These are phyloP conservation scores for Blastobotrys arbuscula DNA, from an alignment of 1,139 yeast species.

Conservation along the genomic window DNA sequence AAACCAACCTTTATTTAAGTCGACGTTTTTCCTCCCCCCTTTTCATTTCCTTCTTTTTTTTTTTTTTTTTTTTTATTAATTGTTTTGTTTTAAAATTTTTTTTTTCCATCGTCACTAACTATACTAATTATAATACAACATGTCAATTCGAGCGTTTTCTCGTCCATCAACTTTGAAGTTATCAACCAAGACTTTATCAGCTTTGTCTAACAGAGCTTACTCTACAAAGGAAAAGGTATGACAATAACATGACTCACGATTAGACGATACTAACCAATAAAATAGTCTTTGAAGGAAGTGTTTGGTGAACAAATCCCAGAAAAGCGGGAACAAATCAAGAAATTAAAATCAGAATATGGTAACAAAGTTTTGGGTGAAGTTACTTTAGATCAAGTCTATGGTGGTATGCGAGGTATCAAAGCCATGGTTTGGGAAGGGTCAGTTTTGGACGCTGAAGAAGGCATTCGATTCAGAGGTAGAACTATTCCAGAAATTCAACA, in stretches of 20 bases:
- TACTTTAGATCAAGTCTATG: conserved; percentile 92
- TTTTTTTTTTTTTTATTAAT: not conserved
- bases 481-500: conserved; percentile 94
- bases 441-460: conserved; percentile 95
- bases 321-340: conserved; percentile 86
- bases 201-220: conserved; percentile 28
- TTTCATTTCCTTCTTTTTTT: not conserved
- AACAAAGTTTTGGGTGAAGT: conserved; percentile 90
- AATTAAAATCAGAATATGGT: conserved; percentile 84
- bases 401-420: conserved; percentile 99
- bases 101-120: not conserved
- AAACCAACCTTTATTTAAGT: conserved; percentile 1
- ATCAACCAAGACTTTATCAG: conserved; percentile 22
- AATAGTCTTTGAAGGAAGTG: conserved; percentile 77
- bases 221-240: conserved; percentile 32
- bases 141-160: conserved; percentile 12
- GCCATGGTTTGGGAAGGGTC: conserved; percentile 99
- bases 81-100: not conserved
- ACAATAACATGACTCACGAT: not conserved
- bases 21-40: not conserved
- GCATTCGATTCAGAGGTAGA: conserved; percentile 96
- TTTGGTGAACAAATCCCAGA: conserved; percentile 90
- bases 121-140: conserved; percentile 1
- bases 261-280: conserved; percentile 1
- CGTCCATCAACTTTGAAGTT: conserved; percentile 25